Conservation (phyloP, 2,329 filamentous ascomycete genomes). For the Bipolaris cookei region DNA sequence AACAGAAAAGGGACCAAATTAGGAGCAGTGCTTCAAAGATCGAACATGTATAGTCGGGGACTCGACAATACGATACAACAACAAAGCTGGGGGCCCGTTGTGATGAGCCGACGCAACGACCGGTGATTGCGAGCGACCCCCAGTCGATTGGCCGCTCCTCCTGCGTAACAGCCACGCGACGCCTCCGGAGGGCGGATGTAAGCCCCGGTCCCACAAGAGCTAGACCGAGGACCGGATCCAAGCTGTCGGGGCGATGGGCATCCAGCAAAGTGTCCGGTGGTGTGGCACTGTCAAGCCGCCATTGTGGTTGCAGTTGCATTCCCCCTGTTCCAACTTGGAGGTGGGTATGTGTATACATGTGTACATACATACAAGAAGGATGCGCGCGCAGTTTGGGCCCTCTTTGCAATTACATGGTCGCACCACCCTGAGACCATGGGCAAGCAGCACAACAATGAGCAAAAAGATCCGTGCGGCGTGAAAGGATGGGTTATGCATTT, state of each 20-base stretch:
- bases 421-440: not conserved
- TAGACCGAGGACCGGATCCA: conserved; percentile 39
- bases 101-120: conserved; percentile 32
- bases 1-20: not conserved
- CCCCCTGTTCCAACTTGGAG: conserved; percentile 35
- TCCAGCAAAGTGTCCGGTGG: conserved; percentile 43
- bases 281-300: conserved; percentile 46
- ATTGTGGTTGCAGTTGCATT: conserved; percentile 38
- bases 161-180: conserved; percentile 34
- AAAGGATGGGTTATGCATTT: not conserved
- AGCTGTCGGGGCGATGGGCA: conserved; percentile 35
- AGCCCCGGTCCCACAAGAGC: conserved; percentile 29
- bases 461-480: not conserved
- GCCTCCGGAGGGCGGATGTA: conserved; percentile 39
- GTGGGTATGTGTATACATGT: not conserved
- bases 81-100: conserved; percentile 9
- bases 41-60: not conserved
- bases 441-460: conserved; percentile 1
- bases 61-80: conserved; percentile 5
- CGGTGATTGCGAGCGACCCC: conserved; percentile 27
- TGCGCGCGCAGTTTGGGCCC: not conserved
- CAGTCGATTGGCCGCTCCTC: conserved; percentile 30
- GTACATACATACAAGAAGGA: not conserved
- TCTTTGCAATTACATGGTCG: not conserved
- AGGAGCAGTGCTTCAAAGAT: not conserved